These are phyloP conservation scores for Dendrocalamus latiflorus DNA, from an alignment of 202 grass and related monocot genomes.

Conservation along the genomic window DNA sequence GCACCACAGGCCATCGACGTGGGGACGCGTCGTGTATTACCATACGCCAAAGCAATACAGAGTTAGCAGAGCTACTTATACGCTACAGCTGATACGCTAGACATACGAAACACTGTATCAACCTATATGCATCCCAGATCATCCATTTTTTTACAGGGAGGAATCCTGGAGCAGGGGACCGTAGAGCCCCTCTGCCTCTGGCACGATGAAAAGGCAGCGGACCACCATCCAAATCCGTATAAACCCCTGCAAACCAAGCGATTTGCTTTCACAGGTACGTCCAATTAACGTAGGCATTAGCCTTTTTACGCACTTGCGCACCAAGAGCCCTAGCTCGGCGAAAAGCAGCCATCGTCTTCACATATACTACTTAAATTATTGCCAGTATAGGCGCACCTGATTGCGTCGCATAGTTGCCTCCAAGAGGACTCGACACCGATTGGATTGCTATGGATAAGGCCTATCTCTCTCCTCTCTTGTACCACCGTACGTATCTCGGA, in stretches of 20 bases:
- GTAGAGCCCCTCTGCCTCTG: not conserved
- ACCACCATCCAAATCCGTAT: not conserved
- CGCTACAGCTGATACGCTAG: too few relatives aligned
- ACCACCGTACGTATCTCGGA: too few relatives aligned
- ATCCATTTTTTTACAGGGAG: not conserved
- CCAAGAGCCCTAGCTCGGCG: not conserved
- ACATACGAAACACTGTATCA: too few relatives aligned
- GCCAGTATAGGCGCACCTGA: not conserved
- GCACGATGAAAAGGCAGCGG: not conserved
- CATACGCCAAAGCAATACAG: not conserved
- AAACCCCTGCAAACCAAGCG: not conserved
- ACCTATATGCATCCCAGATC: not conserved
- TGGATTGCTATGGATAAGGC: too few relatives aligned
- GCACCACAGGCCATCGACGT: too few relatives aligned
- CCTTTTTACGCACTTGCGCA: not conserved
- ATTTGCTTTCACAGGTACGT: not conserved
- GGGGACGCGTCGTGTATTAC: not conserved
- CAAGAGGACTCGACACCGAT: too few relatives aligned
- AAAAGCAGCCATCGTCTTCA: conserved; percentile 15
- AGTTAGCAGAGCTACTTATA: too few relatives aligned
- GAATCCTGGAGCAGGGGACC: not conserved
- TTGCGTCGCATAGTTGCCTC: too few relatives aligned
- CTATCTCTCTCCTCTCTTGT: too few relatives aligned
- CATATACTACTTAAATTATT: conserved; percentile 8
- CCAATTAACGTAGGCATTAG: too few relatives aligned